Base-by-base conservation (phyloP, 2,329 filamentous ascomycete genomes). In the Ophiostoma montium region DNA sequence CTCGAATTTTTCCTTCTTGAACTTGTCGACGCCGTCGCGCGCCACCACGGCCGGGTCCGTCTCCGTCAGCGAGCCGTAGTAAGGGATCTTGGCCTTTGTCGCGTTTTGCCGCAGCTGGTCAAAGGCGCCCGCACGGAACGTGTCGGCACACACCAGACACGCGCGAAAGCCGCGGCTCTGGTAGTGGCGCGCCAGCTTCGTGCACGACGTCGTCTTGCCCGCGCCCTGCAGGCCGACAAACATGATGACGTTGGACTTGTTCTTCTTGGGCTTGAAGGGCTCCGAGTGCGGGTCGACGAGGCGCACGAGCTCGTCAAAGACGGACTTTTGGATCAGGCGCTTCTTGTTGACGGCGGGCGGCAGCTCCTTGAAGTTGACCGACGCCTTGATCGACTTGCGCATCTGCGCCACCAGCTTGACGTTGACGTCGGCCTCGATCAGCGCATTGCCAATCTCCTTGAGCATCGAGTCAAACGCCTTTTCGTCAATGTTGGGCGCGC, bases 381-480 rank as follows among this genome's bases (percentile, higher is more conserved):
- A 78, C 52, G 76, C 69, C 63, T 88, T 88, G 63, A 98, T 96
- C 32, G 89, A 94, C 66, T 94, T 95, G 57, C 90, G 87, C 44
- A 98, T 80, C 59, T 83, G 81, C 61, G 85, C 81, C 52, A 98
- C 92, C 47, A 98, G 85, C 60, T 85, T 84, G 56, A 98, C 86
- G 65, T 96, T 98, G 62, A 98, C 92, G 61, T 98, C 92, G 66
- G 92, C 87, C 72, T 95, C 89, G 62, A 96, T 79, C 18, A 98
- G 84, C 54, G 92, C 92, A 56, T 89, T 80, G 65, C 88, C 94
- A 61, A 98, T 96, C 68, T 96, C 89, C 70, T 96, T 96, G 65
- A 98, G 77, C 92, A 98, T 98, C 60, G 77, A 76, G 72, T 98
- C 92, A 65, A 98, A 96, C 38, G 89, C 88, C 86, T 96, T 96